A percentile compares a stretch with the other conserved stretches of the same genome.
phyloP scores from a whole-genome alignment of 148 eudicot species.

The Spergularia marina region DNA sequence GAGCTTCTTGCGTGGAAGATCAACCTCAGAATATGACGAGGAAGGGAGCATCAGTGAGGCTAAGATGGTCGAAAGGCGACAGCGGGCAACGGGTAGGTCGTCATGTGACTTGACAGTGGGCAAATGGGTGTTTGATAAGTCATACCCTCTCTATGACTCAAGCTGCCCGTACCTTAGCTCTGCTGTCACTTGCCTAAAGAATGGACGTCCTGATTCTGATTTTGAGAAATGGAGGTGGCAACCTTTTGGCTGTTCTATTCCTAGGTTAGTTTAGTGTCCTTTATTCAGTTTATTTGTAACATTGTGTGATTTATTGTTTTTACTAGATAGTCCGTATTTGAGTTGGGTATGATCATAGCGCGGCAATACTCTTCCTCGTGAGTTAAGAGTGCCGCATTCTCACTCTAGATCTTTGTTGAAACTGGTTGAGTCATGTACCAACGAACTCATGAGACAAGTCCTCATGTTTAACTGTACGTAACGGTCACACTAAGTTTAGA shows the following conservation, averaged over 20 bases:
- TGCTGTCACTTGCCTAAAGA: conserved; percentile 59
- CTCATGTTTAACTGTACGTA: too few relatives aligned
- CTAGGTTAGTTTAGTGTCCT: conserved; percentile 45
- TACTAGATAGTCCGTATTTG: too few relatives aligned
- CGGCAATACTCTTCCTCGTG: too few relatives aligned
- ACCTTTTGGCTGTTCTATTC: conserved; percentile 62
- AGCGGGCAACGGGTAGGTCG: conserved; percentile 20
- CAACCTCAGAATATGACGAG: conserved; percentile 36
- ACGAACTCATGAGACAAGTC: too few relatives aligned
- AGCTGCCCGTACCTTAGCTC: conserved; percentile 70
- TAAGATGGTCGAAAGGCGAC: conserved; percentile 33
- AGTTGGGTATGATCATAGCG: too few relatives aligned
- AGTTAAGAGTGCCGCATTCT: too few relatives aligned
- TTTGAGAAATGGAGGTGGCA: conserved; percentile 84
- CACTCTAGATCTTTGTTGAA: too few relatives aligned
- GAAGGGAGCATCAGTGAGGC: conserved; percentile 28
- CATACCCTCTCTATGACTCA: conserved; percentile 73
- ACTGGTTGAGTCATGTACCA: too few relatives aligned
- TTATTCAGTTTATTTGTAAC: neutral
- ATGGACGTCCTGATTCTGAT: conserved; percentile 83
- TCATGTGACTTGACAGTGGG: conserved; percentile 57
- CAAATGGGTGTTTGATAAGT: conserved; percentile 74
- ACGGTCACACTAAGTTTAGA: too few relatives aligned
- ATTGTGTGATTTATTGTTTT: too few relatives aligned
- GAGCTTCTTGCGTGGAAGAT: conserved; percentile 1